A percentile compares a stretch with the other conserved stretches of the same genome.
Evolutionary conservation across 176 grass and related monocot genomes (phyloP).

Genomic region (Paspalum vaginatum): DNA sequence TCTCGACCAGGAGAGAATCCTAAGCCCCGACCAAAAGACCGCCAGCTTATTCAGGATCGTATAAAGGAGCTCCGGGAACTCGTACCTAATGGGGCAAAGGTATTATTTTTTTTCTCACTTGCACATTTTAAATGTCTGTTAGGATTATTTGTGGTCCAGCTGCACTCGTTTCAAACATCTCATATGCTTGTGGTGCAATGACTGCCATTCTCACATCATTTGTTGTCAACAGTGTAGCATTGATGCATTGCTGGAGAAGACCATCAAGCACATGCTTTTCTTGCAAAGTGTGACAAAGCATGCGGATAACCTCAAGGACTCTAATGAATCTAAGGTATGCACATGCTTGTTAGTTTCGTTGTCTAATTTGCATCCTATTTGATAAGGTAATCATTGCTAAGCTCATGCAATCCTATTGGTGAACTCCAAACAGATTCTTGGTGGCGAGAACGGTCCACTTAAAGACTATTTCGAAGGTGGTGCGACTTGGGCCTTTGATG

Average conservation of each 20-base stretch:
- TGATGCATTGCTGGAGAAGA: slow-evolving; percentile 84
- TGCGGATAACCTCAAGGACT: slow-evolving; percentile 77
- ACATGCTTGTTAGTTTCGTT: slow-evolving; percentile 16
- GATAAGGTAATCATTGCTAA: slow-evolving; percentile 17
- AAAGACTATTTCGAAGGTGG: slow-evolving; percentile 83
- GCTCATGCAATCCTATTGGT: slow-evolving; percentile 20
- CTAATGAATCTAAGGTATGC: slow-evolving; percentile 68
- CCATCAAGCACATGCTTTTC: slow-evolving; percentile 91
- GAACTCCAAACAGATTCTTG: slow-evolving; percentile 56
- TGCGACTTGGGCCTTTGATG: slow-evolving; percentile 89
- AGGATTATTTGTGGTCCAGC: slow-evolving; percentile 23
- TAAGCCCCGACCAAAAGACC: slow-evolving; percentile 78
- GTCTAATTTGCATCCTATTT: slow-evolving; percentile 28
- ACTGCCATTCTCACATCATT: slow-evolving; percentile 36
- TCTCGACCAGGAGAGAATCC: slow-evolving; percentile 72
- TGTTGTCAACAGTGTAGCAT: slow-evolving; percentile 82
- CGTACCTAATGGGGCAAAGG: slow-evolving; percentile 87
- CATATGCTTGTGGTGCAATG: slow-evolving; percentile 1
- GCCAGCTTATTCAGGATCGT: slow-evolving; percentile 90
- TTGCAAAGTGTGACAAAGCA: slow-evolving; percentile 86
- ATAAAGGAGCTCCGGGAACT: slow-evolving; percentile 87
- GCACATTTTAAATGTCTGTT: slow-evolving; percentile 12
- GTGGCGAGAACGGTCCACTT: slow-evolving; percentile 58
- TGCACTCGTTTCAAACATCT: slow-evolving; percentile 5
- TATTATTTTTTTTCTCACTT: slow-evolving; percentile 33